Evolutionary conservation across 2,329 filamentous ascomycete genomes (phyloP), one percentile per base, ranked within the genome.

Genomic region (Verticillium klebahnii): DNA sequence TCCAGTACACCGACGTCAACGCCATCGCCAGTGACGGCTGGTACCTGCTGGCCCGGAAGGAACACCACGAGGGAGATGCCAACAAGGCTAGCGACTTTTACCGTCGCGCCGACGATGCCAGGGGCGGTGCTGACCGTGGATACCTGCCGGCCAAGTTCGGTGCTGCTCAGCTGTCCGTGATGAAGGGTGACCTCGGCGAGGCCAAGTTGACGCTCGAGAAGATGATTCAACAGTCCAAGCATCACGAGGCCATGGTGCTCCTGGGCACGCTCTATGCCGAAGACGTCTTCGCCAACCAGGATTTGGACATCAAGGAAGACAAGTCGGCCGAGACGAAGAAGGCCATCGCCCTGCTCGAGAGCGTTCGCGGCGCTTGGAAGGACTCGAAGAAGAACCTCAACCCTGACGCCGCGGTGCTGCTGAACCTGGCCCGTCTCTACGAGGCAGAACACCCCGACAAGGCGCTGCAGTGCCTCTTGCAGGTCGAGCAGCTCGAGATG

Each of bases 1-100:
- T 99, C 65, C 92, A 97, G 71, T 89, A 92, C 69, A 98, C 95
- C 2, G 95, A 99, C 72, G 92, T 98, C 68, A 97, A 97, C 73
- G 92, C 93, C 3, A 92, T 98, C 73, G 94, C 94, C 29, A 97
- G 94, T 76, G 96, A 99, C 72, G 96, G 95, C 39, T 98, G 94
- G 93, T 99, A 97, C 75, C 78, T 98, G 9, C 85, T 98, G 50
- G 95, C 93, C 32, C 85, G 93, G 64, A 97, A 96, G 73, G 92
- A 94, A 66, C 95, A 99, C 72, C 92, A 92, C 67, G 85, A 87
- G 62, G 89, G 90, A 52, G 88, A 97, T 62, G 77, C 86, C 7
- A 82, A 89, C 23, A 89, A 87, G 61, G 94, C 95, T 2, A 86
- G 85, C 23, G 92, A 97, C 69, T 96, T 89, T 74, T 99, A 99